Percentiles rank a stretch among this genome's conserved stretches.
Evolutionary conservation across 768 basidiomycete genomes (phyloP).

Genomic region (Melanogaster broomeanus): DNA sequence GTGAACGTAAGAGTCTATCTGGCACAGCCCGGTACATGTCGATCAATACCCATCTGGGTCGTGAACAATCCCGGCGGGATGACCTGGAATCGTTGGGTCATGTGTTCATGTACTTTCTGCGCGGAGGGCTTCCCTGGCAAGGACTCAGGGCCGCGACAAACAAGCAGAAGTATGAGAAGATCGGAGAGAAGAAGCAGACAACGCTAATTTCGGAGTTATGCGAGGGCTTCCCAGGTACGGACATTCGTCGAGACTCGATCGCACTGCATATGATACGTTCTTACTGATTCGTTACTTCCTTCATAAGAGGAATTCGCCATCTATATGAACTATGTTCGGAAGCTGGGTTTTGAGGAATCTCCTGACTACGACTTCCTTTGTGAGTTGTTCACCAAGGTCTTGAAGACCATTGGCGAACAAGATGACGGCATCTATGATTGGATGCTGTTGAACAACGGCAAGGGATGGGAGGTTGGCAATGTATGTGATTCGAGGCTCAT

Average conservation of each 20-base stretch:
- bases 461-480: constrained; percentile 91
- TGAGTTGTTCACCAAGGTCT: constrained; percentile 89
- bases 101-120: constrained; percentile 99
- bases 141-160: constrained; percentile 97
- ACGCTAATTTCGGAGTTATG: constrained; percentile 91
- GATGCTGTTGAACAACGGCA: constrained; percentile 93
- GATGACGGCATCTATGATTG: constrained; percentile 96
- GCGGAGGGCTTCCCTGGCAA: constrained; percentile 97
- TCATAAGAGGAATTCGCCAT: constrained; percentile 91
- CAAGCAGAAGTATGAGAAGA: constrained; percentile 99
- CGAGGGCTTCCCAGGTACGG: constrained; percentile 90
- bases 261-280: not conserved
- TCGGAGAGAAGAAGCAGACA: constrained; percentile 98
- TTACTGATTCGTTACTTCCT: constrained; percentile 4
- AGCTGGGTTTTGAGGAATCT: constrained; percentile 95
- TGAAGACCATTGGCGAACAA: constrained; percentile 83
- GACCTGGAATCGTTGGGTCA: constrained; percentile 97
- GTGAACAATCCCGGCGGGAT: constrained; percentile 93
- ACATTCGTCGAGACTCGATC: constrained; percentile 2
- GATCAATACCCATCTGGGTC: constrained; percentile 97
- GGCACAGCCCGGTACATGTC: constrained; percentile 99
- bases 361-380: constrained; percentile 98
- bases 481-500: constrained; percentile 47
- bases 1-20: constrained; percentile 94
- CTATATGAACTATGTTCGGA: constrained; percentile 99